Percentiles rank a stretch among this genome's conserved stretches.
Evolutionary conservation across 78 protist species (phyloP).

Genomic region (Cavenderia fasciculata): DNA sequence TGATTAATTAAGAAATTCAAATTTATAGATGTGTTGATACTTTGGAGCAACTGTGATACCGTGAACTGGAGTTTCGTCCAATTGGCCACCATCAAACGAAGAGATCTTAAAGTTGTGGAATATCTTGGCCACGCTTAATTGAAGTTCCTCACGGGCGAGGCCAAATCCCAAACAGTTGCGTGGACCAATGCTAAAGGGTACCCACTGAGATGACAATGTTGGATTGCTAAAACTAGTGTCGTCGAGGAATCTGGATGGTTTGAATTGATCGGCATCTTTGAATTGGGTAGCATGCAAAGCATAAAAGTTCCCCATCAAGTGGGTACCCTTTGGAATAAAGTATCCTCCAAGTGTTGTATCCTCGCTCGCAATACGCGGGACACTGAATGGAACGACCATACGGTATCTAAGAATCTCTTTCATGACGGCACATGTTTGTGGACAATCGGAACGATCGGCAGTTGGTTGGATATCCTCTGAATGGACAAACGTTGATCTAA

Average conservation of each 20-base stretch:
- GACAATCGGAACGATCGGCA: not conserved
- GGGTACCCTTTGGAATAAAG: conserved; percentile 26
- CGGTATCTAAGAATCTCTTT: conserved; percentile 28
- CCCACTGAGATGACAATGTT: not conserved
- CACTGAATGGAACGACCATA: not conserved
- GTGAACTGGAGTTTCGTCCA: no score
- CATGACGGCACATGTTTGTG: not conserved
- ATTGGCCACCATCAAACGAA: not conserved
- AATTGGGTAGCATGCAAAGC: not conserved
- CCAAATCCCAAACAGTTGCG: conserved; percentile 15
- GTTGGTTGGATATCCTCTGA: not conserved
- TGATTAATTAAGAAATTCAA: no score
- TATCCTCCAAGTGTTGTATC: not conserved
- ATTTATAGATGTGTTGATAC: no score
- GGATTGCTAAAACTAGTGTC: no score
- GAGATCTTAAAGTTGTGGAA: not conserved
- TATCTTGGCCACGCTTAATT: not conserved
- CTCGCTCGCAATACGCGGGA: conserved; percentile 17
- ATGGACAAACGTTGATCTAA: not conserved
- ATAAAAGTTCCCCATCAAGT: not conserved
- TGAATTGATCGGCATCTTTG: conserved; percentile 14
- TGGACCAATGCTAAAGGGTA: conserved; percentile 34
- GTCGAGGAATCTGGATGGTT: conserved; percentile 14
- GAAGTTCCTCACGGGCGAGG: conserved; percentile 1
- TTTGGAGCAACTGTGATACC: no score